Evolutionary conservation across 345 rosid species (phyloP), one percentile per base, ranked within the genome.

Genomic region (Boechera retrofracta): DNA sequence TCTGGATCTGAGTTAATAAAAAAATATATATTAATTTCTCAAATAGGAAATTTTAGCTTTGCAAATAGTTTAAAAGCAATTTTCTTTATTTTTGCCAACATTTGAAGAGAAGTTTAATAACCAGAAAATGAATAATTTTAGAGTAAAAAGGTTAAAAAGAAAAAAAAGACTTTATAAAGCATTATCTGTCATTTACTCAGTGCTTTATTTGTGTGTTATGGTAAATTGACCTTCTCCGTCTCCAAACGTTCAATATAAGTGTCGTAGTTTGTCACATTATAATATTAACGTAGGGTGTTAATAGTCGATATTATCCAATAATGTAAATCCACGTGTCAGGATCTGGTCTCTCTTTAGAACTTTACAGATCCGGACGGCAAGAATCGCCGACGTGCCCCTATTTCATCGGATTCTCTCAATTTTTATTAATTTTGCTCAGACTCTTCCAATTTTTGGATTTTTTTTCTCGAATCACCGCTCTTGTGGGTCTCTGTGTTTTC

Each of bases 351-450:
- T 36, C 66, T 66, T 10, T 7, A 55, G 51, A 54, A 41, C 2
- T 48, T 28, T 6, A 12, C 36, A 12, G 38, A 71, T 39, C 68
- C 80, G 74, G 75, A 80, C 74, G 87, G 71, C 70, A 78, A 79
- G 81, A 85, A 85, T 76, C 83, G 82, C 68, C 83, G 76, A 65
- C 72, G 81, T 54, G 79, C 69, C 81, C 79, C 63, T 31, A 15
- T 12, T 53, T 73, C 28, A 53, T 68, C 74, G 73, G 64, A 64
- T 63, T 73, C 69, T 54, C 70, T 63, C 55, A 39, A 47, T 5
- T 38, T 52, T 21, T 21, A 21, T 52, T 7, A 0, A 4, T 52
- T 52, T 15, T 10, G 13, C 6, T 60, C 71, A 67, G 67, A 67
- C 62, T 73, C 72, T 54, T 52, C 64, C 33, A 38, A 36, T 44